These are phyloP conservation scores for Penicillium sp. DNA, from an alignment of 2,329 filamentous ascomycete species.

Conservation along the genomic window DNA sequence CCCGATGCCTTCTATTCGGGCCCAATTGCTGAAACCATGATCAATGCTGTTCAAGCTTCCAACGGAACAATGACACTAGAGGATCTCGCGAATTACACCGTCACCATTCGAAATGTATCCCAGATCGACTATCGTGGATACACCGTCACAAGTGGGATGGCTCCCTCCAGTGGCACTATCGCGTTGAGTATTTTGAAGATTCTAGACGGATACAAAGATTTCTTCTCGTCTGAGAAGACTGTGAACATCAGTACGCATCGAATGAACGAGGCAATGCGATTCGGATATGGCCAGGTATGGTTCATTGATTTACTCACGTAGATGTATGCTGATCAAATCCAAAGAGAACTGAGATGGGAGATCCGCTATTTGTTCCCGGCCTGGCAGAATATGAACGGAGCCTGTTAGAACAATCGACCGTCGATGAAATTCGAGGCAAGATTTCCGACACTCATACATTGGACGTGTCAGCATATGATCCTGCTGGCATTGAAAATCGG, in stretches of 20 bases:
- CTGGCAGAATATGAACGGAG: constrained; percentile 63
- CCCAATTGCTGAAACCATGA: constrained; percentile 69
- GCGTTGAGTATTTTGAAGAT: constrained; percentile 76
- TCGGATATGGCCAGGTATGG: constrained; percentile 68
- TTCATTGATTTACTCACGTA: neutral
- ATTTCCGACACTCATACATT: constrained; percentile 74
- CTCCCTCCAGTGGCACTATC: constrained; percentile 77
- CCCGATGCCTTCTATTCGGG: constrained; percentile 73
- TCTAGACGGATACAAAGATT: constrained; percentile 70
- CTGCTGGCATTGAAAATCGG: constrained; percentile 62
- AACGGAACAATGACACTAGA: constrained; percentile 85
- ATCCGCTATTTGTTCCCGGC: constrained; percentile 70
- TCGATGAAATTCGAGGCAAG: constrained; percentile 58
- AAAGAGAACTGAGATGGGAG: constrained; percentile 73
- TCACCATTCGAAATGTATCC: constrained; percentile 63
- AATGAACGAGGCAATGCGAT: constrained; percentile 84
- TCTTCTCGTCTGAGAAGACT: constrained; percentile 55
- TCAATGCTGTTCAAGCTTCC: constrained; percentile 63
- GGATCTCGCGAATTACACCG: constrained; percentile 72
- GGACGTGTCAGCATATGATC: constrained; percentile 72
- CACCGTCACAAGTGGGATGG: constrained; percentile 63
- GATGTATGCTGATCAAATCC: constrained; percentile 8
- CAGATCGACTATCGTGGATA: constrained; percentile 68
- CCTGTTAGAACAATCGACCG: constrained; percentile 65
- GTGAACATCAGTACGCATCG: constrained; percentile 74